A percentile compares a stretch with the other conserved stretches of the same genome.
Evolutionary conservation across 495 filamentous ascomycete species (phyloP).

Genomic region (Achaetomiella virescens): DNA sequence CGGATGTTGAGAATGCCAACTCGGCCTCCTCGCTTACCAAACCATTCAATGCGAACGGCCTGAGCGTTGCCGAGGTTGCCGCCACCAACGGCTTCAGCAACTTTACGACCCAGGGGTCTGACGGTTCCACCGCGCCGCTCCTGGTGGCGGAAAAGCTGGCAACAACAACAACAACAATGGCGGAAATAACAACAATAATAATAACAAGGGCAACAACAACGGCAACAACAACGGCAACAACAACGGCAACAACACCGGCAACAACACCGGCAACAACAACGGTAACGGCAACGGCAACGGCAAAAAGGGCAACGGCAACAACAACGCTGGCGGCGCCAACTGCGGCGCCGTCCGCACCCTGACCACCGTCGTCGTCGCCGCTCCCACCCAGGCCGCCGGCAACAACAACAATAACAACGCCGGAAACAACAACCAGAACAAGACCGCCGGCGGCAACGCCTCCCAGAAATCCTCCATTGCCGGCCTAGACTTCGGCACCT

Average conservation of each 20-base stretch:
- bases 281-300: neutral
- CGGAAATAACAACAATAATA: constrained; percentile 9
- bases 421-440: neutral
- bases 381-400: constrained; percentile 13
- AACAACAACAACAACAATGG: constrained; percentile 13
- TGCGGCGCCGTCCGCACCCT: constrained; percentile 12
- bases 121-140: constrained; percentile 23
- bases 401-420: constrained; percentile 12
- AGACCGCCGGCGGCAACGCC: neutral
- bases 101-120: constrained; percentile 43
- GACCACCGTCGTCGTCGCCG: constrained; percentile 18
- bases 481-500: constrained; percentile 45
- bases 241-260: constrained; percentile 2
- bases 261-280: neutral
- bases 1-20: constrained; percentile 49
- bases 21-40: constrained; percentile 40
- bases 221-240: constrained; percentile 7
- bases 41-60: constrained; percentile 48
- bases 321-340: too few species aligned
- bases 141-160: constrained; percentile 10
- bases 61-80: constrained; percentile 52
- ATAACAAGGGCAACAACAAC: constrained; percentile 5
- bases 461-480: constrained; percentile 24
- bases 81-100: constrained; percentile 48
- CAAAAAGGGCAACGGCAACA: neutral